Base-by-base conservation (phyloP, 306 rosid species). In the Castanea mollissima region DNA sequence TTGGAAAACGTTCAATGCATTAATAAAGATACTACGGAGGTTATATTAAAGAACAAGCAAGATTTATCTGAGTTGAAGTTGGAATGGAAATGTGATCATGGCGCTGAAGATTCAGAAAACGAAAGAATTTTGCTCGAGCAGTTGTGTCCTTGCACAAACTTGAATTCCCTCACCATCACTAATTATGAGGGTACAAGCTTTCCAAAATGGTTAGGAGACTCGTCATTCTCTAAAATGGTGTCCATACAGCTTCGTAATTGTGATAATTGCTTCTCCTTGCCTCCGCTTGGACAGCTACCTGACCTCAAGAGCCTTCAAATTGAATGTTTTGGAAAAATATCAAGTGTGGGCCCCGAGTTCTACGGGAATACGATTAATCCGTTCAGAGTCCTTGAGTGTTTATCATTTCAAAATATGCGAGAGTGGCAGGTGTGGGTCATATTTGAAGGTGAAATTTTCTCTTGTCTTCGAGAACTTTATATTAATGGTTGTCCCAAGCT, bases 231-330 rank as follows among this genome's bases (percentile, higher is more conserved):
- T 52, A 83, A 77, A 70, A 0, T 83, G 74, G 81, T 71, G 4
- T 77, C 60, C 9, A 49, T 83, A 21, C 10, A 55, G 63, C 87
- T 83, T 8, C 27, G 64, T 3, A 73, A 84, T 12, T 74, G 86
- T 55, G 76, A 55, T 55, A 76, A 82, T 56, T 86, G 89, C 83
- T 86, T 31, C 2, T 55, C 46, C 14, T 70, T 86, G 64, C 89
- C 89, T 41, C 81, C 83, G 63, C 83, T 83, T 63, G 87, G 89
- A 63, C 83, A 83, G 15, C 81, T 86, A 8, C 85, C 83, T 18
- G 35, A 19, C n/a, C 32, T 83, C 78, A 86, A 77, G 77, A 80
- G 69, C 76, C 89, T 86, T 49, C 23, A 0, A 74, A 83, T 44
- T 41, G 1, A n/a, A 11, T 62, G 75, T 60, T 83, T 83, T 80